These are phyloP conservation scores for Paraglomus occultum DNA, from an alignment of 192 early-diverging fungal species.

Conservation along the genomic window DNA sequence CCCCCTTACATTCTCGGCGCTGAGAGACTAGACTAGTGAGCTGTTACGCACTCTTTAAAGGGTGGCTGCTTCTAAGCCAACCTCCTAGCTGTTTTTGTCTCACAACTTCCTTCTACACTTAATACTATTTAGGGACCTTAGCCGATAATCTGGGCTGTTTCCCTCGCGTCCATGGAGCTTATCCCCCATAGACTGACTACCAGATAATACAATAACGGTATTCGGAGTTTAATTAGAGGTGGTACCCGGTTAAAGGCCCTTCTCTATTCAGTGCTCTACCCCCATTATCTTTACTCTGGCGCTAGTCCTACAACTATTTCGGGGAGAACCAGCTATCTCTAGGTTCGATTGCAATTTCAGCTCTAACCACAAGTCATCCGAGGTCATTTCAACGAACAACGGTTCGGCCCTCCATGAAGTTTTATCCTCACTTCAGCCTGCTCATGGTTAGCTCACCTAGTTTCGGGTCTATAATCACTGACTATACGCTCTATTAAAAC, in stretches of 20 bases:
- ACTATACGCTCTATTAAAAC: slow-evolving; percentile 16
- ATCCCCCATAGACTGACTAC: slow-evolving; percentile 22
- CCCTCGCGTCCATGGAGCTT: slow-evolving; percentile 22
- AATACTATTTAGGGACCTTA: slow-evolving; percentile 24
- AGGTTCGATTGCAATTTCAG: slow-evolving; percentile 14
- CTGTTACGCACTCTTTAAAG: slow-evolving; percentile 20
- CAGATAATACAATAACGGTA: slow-evolving; percentile 14
- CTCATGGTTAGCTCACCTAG: slow-evolving; percentile 20
- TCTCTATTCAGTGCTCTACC: slow-evolving; percentile 23
- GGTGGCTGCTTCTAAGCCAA: slow-evolving; percentile 18
- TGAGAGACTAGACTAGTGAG: slow-evolving; percentile 8
- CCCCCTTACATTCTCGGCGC: slow-evolving; percentile 18
- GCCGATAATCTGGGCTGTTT: slow-evolving; percentile 22
- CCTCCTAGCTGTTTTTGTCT: slow-evolving; percentile 9
- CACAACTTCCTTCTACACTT: slow-evolving; percentile 19
- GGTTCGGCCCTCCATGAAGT: slow-evolving; percentile 1
- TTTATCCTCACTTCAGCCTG: slow-evolving; percentile 13
- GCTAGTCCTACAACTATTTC: slow-evolving; percentile 22
- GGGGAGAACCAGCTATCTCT: slow-evolving; percentile 20
- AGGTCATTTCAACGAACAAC: slow-evolving; percentile 16
- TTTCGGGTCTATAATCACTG: slow-evolving; percentile 21
- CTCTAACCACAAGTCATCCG: slow-evolving; percentile 20
- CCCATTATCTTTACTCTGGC: background rate
- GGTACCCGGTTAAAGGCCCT: slow-evolving; percentile 16
- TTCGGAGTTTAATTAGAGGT: slow-evolving; percentile 19